Evolutionary conservation across 2,329 filamentous ascomycete species (phyloP).

Genomic region (Exophiala mesophila): DNA sequence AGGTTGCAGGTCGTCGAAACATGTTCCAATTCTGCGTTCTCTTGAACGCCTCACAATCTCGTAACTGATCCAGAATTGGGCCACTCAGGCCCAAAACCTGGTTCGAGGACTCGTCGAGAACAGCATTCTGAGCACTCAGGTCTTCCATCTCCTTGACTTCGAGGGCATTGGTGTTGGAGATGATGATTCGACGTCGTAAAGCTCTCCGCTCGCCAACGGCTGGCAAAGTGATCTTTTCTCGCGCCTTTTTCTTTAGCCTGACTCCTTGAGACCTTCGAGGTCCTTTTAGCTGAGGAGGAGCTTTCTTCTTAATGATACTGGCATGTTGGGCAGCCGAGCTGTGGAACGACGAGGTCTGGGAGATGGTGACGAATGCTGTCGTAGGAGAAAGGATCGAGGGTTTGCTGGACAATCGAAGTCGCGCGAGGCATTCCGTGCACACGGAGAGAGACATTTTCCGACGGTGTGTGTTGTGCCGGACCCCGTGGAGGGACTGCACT

Average conservation of each 20-base stretch:
- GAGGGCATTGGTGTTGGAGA: slow-evolving; percentile 91
- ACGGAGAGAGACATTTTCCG: slow-evolving; percentile 23
- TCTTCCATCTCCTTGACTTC: slow-evolving; percentile 65
- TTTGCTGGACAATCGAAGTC: slow-evolving; percentile 13
- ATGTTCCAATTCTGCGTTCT: slow-evolving; percentile 79
- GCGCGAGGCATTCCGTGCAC: slow-evolving; percentile 20
- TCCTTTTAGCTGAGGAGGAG: slow-evolving; percentile 24
- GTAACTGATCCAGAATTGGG: slow-evolving; percentile 69
- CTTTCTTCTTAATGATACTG: slow-evolving; percentile 47
- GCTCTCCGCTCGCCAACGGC: slow-evolving; percentile 78
- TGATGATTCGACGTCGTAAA: slow-evolving; percentile 78
- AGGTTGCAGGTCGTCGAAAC: slow-evolving; percentile 73
- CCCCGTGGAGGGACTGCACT: too few species aligned
- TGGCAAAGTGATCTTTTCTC: slow-evolving; percentile 51
- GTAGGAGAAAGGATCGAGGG: slow-evolving; percentile 1
- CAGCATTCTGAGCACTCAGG: slow-evolving; percentile 53
- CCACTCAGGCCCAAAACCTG: slow-evolving; percentile 63
- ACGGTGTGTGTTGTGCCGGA: too few species aligned
- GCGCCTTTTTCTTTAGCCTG: slow-evolving; percentile 43
- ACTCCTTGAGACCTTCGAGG: slow-evolving; percentile 37
- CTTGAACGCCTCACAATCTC: slow-evolving; percentile 87
- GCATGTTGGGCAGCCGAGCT: slow-evolving; percentile 38
- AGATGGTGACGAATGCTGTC: slow-evolving; percentile 2
- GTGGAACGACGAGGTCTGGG: slow-evolving; percentile 36
- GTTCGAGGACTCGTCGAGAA: slow-evolving; percentile 54